Evolutionary conservation across 2,329 filamentous ascomycete species (phyloP), one percentile per base, ranked within the genome.

Genomic region (Trichoderma semiorbis): DNA sequence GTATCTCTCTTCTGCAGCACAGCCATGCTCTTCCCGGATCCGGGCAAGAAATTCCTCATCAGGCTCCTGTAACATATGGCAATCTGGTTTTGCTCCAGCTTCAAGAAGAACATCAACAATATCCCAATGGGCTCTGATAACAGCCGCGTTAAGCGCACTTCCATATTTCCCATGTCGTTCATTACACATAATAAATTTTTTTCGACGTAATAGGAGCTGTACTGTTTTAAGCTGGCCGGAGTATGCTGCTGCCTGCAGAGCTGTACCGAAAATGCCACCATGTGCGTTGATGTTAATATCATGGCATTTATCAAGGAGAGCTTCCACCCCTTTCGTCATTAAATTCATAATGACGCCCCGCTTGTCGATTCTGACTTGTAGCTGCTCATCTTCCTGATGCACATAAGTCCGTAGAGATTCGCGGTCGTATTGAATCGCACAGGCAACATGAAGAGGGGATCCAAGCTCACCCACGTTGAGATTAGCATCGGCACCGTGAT

Each of bases 391-490:
- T 39, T 39, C 14, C 14, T 36, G 6, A 18, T 18, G 1, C 36
- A 2, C 0, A 39, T 8, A 43, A 43, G 39, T 43, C 7, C 7
- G 18, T n/a, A 43, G 7, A 3, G 39, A n/a, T 43, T 10, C 39
- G 16, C 16, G 18, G 16, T 39, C 11, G 12, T 50, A 34, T 12
- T 53, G 28, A 32, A 28, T 24, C 30, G 32, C 28, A 66, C 60
- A 70, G 18, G 74, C 74, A 21, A 65, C 66, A 26, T 73, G 70
- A 8, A 76, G 75, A 16, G 74, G 61, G 12, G 64, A 58, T 30
- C 72, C 66, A 57, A 67, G 72, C 10, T 50, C 21, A 7, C 65
- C 66, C 1, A 11, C 53, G 3, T 18, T 26, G 24, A 70, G 30
- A 53, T 62, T 63, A 10, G 50, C 43, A 32, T 70, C 39, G 12